Evolutionary conservation across 768 basidiomycete genomes (phyloP).

Genomic region (Agaricus subrufescens): DNA sequence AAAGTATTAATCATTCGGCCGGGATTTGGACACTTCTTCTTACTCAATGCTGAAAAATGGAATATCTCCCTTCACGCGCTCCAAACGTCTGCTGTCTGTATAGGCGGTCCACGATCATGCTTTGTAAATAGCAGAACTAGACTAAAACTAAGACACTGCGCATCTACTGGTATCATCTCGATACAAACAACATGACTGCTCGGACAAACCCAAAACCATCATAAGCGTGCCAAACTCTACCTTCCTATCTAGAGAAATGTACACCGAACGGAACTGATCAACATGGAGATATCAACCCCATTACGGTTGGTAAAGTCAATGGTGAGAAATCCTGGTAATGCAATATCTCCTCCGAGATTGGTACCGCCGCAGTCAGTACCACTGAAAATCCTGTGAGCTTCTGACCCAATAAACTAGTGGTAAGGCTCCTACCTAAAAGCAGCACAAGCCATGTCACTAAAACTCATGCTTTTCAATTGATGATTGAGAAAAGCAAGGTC

Average conservation of each 20-base stretch:
- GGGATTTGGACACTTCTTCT: too few species aligned
- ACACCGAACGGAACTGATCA: background rate
- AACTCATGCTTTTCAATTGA: background rate
- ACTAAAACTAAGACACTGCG: too few species aligned
- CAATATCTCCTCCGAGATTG: background rate
- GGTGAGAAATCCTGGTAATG: background rate
- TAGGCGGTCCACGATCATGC: too few species aligned
- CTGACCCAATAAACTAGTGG: background rate
- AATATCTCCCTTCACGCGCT: too few species aligned
- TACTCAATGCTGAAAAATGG: too few species aligned
- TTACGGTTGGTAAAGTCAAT: slow-evolving; percentile 1
- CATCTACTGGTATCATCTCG: too few species aligned
- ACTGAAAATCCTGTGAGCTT: background rate
- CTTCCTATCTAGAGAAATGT: background rate
- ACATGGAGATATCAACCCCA: background rate
- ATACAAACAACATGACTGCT: too few species aligned
- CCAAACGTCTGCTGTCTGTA: too few species aligned
- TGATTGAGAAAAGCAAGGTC: slow-evolving; percentile 2
- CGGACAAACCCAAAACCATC: too few species aligned
- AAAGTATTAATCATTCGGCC: too few species aligned
- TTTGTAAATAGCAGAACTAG: too few species aligned
- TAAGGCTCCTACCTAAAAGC: background rate
- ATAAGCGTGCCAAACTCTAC: too few species aligned
- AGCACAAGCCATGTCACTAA: background rate
- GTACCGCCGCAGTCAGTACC: background rate